Evolutionary conservation across 1,284 basidiomycete species (phyloP).

Genomic region (Irpex lacteus): DNA sequence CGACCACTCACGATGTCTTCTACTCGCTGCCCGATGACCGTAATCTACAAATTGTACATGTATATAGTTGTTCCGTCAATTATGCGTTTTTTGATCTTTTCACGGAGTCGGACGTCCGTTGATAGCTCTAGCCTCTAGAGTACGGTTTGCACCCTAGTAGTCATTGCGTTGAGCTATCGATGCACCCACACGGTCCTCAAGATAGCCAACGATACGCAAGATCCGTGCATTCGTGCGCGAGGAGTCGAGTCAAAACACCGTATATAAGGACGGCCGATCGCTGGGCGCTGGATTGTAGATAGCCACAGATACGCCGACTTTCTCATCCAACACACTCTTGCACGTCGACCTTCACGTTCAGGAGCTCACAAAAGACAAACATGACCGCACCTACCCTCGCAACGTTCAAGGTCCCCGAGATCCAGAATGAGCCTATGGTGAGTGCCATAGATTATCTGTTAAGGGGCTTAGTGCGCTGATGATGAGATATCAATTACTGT

Average conservation of each 20-base stretch:
- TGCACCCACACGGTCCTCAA: not conserved
- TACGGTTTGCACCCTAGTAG: not conserved
- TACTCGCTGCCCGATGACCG: not conserved
- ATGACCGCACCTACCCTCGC: constrained; percentile 70
- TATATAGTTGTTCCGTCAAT: not conserved
- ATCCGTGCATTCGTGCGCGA: not conserved
- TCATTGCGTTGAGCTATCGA: not conserved
- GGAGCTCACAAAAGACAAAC: constrained; percentile 1
- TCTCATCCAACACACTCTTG: not conserved
- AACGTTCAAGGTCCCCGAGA: constrained; percentile 75
- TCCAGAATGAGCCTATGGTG: constrained; percentile 94
- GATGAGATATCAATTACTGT: constrained; percentile 4
- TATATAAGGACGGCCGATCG: not conserved
- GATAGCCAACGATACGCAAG: not conserved
- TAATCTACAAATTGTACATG: not conserved
- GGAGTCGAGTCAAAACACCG: not conserved
- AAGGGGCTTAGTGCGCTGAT: not conserved
- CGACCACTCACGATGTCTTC: not conserved
- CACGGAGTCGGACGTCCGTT: not conserved
- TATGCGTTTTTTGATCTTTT: not conserved
- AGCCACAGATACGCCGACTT: not conserved
- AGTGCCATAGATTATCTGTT: constrained; percentile 19
- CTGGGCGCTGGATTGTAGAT: not conserved
- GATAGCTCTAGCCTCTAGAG: not conserved
- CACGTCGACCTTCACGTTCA: not conserved